phyloP scores from a whole-genome alignment of 2,329 filamentous ascomycete species.

The Microdochium bolleyi region DNA sequence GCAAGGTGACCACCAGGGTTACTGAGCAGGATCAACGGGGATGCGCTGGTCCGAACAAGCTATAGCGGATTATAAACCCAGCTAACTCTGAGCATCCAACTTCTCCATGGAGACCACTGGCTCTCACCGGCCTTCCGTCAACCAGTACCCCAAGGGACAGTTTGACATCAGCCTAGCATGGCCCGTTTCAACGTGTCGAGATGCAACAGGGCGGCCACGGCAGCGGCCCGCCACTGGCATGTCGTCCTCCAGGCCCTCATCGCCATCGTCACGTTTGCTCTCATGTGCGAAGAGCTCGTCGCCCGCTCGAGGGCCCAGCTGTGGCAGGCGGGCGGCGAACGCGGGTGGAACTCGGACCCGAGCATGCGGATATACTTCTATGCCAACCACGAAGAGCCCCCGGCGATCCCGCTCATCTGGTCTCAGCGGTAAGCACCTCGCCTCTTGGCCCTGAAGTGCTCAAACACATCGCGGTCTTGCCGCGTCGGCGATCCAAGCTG shows the following conservation, averaged over 20 bases:
- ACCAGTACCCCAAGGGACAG: too few species aligned
- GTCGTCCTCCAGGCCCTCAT: background rate
- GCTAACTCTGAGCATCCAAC: too few species aligned
- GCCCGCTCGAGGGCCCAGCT: background rate
- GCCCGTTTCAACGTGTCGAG: background rate
- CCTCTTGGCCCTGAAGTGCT: too few species aligned
- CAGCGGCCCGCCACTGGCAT: background rate
- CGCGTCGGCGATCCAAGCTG: background rate
- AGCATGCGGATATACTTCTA: conserved; percentile 12
- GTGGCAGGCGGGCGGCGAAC: conserved; percentile 10
- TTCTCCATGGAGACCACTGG: too few species aligned
- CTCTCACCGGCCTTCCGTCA: too few species aligned
- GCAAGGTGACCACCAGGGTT: too few species aligned
- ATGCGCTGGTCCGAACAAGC: too few species aligned
- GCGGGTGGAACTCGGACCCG: conserved; percentile 13
- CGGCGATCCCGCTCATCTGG: conserved; percentile 9
- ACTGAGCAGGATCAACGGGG: background rate
- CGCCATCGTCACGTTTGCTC: background rate
- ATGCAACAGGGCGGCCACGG: background rate
- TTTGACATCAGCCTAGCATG: too few species aligned
- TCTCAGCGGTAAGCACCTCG: conserved; percentile 7
- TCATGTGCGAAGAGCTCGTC: background rate
- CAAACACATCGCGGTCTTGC: too few species aligned
- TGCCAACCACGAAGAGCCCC: conserved; percentile 10
- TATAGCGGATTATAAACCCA: too few species aligned